Evolutionary conservation across 148 eudicot genomes (phyloP).

Genomic region (Pouteria glomerata): DNA sequence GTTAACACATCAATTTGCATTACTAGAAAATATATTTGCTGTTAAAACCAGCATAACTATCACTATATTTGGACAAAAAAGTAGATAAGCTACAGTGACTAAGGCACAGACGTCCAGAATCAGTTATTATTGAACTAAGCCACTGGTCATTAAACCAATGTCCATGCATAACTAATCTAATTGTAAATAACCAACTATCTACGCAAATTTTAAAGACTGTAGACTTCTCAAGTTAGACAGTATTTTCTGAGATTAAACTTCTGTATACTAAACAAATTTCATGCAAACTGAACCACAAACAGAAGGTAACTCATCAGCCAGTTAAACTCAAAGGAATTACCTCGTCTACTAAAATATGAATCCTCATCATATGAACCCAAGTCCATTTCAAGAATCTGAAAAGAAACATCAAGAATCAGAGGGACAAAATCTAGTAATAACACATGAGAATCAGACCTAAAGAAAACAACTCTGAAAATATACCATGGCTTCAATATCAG

Average conservation of each 20-base stretch:
- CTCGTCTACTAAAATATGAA: constrained; percentile 33
- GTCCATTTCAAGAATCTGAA: constrained; percentile 87
- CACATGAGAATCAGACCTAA: constrained; percentile 4
- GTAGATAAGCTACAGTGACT: not conserved
- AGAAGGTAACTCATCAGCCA: not conserved
- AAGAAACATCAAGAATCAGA: constrained; percentile 19
- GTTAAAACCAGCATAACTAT: not conserved
- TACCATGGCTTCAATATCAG: constrained; percentile 64
- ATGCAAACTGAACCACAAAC: not conserved
- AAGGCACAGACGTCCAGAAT: not conserved
- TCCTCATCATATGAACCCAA: constrained; percentile 58
- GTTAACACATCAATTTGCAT: not conserved
- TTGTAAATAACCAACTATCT: not conserved
- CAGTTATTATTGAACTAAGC: not conserved
- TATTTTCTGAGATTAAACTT: not conserved
- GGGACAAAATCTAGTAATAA: constrained; percentile 1
- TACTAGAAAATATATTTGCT: not conserved
- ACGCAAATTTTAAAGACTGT: not conserved
- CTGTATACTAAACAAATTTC: not conserved
- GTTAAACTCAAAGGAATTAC: constrained; percentile 31
- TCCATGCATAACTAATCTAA: not conserved
- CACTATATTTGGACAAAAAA: not conserved
- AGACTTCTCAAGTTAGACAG: not conserved
- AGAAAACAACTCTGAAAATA: constrained; percentile 1
- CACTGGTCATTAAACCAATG: not conserved